Conservation (phyloP, 495 filamentous ascomycete genomes). For the Aspergillus asperescens region DNA sequence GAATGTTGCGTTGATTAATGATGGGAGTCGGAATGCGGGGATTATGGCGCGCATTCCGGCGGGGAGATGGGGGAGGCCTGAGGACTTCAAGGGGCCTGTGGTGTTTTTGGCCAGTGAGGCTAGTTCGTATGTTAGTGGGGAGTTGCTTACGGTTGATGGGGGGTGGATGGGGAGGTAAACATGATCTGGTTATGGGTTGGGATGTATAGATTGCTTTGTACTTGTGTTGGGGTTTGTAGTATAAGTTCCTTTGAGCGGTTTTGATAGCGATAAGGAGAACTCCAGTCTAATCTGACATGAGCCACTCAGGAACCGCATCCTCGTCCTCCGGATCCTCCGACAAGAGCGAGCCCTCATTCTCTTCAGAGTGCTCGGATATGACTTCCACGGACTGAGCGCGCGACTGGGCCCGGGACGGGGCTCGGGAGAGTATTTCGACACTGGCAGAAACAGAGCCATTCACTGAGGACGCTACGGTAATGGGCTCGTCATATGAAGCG, state of each 20-base stretch:
- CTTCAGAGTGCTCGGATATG: constrained; percentile 21
- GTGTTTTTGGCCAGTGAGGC: constrained; percentile 46
- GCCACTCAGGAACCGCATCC: constrained; percentile 63
- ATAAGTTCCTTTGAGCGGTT: no score
- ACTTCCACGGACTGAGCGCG: constrained; percentile 3
- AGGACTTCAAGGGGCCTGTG: constrained; percentile 37
- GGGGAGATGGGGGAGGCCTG: constrained; percentile 54
- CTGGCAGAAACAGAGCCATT: constrained; percentile 24
- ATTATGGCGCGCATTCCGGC: constrained; percentile 81
- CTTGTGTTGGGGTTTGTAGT: no score
- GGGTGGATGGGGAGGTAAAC: constrained; percentile 79
- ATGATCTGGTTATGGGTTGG: neutral
- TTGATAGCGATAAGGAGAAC: neutral
- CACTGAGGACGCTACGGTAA: neutral
- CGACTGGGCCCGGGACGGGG: constrained; percentile 17
- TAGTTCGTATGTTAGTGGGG: constrained; percentile 74
- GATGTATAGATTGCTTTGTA: neutral
- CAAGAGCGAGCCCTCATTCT: constrained; percentile 42
- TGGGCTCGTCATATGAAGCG: neutral
- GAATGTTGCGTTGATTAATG: constrained; percentile 77
- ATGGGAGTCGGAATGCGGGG: constrained; percentile 59
- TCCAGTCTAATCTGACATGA: constrained; percentile 34
- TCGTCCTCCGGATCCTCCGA: constrained; percentile 65
- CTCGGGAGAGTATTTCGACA: constrained; percentile 21
- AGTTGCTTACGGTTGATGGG: constrained; percentile 74